Conservation (phyloP, 176 grass and related monocot species). For the Oropetium thomaeum region DNA sequence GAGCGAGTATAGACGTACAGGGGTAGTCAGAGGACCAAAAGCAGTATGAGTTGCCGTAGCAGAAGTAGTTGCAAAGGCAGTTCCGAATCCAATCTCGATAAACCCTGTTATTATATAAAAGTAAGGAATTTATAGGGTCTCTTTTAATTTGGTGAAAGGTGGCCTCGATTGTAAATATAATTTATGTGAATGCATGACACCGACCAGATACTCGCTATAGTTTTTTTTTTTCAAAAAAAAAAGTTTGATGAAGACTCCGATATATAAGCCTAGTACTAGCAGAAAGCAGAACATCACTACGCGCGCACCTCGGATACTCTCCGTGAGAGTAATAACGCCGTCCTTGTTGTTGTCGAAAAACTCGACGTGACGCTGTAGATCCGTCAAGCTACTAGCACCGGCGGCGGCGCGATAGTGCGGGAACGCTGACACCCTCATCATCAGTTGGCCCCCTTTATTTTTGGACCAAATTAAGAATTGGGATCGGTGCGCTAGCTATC, state of each 20-base stretch:
- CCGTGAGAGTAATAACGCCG: conserved; percentile 46
- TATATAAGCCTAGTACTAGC: too few species aligned
- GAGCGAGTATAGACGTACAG: too few species aligned
- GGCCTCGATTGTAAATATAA: too few species aligned
- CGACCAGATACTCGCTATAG: too few species aligned
- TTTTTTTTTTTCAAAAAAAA: too few species aligned
- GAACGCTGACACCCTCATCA: neutral
- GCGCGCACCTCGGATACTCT: conserved; percentile 47
- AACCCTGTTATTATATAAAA: conserved; percentile 36
- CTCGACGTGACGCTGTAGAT: conserved; percentile 51
- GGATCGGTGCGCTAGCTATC: too few species aligned
- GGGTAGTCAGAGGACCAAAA: conserved; percentile 40
- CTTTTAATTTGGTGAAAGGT: too few species aligned
- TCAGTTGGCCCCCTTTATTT: neutral
- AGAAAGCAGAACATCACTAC: too few species aligned
- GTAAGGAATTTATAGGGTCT: too few species aligned
- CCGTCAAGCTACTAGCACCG: conserved; percentile 25
- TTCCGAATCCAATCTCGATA: conserved; percentile 31
- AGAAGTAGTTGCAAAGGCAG: conserved; percentile 18
- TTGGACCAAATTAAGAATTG: too few species aligned
- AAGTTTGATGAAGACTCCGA: too few species aligned
- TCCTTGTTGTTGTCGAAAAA: conserved; percentile 76
- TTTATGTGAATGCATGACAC: too few species aligned
- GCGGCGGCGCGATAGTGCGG: neutral
- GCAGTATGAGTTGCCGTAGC: conserved; percentile 22